Evolutionary conservation across 768 basidiomycete genomes (phyloP).

Genomic region (Hortiboletus flavorubellus): DNA sequence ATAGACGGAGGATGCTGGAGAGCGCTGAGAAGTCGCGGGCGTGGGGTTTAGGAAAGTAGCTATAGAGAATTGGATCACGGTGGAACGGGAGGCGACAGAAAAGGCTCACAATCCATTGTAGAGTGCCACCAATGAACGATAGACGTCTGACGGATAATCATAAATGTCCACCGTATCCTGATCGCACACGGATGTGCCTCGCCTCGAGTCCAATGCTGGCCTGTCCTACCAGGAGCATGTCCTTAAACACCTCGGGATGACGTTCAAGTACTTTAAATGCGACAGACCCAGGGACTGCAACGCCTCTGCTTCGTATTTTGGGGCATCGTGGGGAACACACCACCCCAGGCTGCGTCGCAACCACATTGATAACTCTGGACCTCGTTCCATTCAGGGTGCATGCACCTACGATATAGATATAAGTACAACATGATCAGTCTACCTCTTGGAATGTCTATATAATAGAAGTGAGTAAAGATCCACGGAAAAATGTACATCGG

Average conservation of each 20-base stretch:
- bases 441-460: not conserved
- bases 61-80: conserved; percentile 17
- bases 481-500: not conserved
- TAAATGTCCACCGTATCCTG: conserved; percentile 42
- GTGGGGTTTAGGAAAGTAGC: conserved; percentile 51
- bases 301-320: not conserved
- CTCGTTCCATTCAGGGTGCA: conserved; percentile 1
- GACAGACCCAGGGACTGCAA: conserved; percentile 42
- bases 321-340: not conserved
- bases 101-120: conserved; percentile 71
- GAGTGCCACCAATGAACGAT: conserved; percentile 61
- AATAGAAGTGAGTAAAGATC: not conserved
- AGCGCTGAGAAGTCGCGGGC: conserved; percentile 57
- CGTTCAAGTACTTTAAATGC: conserved; percentile 72
- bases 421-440: conserved; percentile 4
- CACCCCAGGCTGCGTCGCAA: not conserved
- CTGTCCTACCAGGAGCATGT: conserved; percentile 62
- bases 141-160: conserved; percentile 64
- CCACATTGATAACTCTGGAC: not conserved
- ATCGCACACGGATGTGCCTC: not conserved
- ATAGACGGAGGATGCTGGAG: conserved; percentile 64
- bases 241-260: conserved; percentile 75
- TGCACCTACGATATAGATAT: conserved; percentile 11
- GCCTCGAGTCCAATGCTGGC: conserved; percentile 32
- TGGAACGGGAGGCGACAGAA: not conserved